Conservation (phyloP, 305 asterid species). For the Fraxinus dipetala region DNA sequence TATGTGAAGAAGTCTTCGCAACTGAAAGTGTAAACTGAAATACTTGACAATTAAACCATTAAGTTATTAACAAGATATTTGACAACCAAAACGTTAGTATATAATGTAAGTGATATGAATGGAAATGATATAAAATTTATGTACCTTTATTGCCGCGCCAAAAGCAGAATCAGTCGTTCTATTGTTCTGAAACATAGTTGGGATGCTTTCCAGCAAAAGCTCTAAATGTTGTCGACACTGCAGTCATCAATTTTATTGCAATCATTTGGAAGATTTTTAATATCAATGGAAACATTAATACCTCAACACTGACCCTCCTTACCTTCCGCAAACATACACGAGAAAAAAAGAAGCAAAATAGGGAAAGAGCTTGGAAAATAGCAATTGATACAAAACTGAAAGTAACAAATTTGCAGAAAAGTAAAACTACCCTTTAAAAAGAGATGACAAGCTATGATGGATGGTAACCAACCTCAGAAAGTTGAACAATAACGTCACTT, state of each 20-base stretch:
- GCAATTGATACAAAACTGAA: constrained; percentile 15
- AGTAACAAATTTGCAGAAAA: constrained; percentile 18
- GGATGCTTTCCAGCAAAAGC: constrained; percentile 82
- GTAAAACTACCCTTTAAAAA: constrained; percentile 19
- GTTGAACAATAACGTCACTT: constrained; percentile 88
- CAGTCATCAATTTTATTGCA: constrained; percentile 27
- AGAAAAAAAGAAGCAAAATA: neutral
- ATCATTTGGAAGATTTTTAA: constrained; percentile 14
- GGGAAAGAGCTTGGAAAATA: constrained; percentile 6
- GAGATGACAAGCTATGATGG: neutral
- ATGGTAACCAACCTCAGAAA: constrained; percentile 71
- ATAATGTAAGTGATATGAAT: neutral
- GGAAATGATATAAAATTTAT: neutral
- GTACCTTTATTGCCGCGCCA: constrained; percentile 96
- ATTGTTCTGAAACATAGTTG: constrained; percentile 80
- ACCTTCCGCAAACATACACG: constrained; percentile 3
- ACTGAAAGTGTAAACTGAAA: constrained; percentile 3
- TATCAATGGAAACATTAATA: constrained; percentile 7
- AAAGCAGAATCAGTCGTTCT: constrained; percentile 90
- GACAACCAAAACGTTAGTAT: neutral
- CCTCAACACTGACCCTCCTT: constrained; percentile 4
- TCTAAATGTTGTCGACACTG: constrained; percentile 95
- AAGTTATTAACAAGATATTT: constrained; percentile 2
- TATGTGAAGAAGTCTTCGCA: neutral
- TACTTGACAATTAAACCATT: neutral